Conservation (phyloP, 192 early-diverging fungal genomes). For the Backusella mclennaniae region DNA sequence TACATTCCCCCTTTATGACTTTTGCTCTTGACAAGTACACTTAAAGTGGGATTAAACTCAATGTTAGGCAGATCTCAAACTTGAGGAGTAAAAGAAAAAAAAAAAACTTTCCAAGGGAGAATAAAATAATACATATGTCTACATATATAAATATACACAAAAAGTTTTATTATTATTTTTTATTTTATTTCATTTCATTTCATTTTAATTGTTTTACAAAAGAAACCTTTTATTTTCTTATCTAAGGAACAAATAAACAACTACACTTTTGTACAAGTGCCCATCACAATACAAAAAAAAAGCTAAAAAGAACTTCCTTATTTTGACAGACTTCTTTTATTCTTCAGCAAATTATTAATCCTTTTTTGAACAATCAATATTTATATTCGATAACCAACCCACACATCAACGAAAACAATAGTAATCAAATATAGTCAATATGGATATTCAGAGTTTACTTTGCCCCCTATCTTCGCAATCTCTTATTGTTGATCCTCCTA, state of each 20-base stretch:
- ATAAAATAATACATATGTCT: background rate
- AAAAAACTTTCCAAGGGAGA: background rate
- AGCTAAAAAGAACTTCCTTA: background rate
- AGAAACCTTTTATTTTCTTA: background rate
- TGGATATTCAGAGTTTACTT: constrained; percentile 20
- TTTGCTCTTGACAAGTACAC: background rate
- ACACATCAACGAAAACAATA: background rate
- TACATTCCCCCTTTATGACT: background rate
- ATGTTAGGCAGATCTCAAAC: background rate
- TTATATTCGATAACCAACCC: background rate
- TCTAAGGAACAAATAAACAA: background rate
- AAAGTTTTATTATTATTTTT: background rate
- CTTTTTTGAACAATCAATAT: background rate
- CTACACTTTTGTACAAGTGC: constrained; percentile 1
- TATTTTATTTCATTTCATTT: background rate
- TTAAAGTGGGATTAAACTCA: background rate
- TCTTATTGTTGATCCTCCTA: background rate
- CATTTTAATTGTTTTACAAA: background rate
- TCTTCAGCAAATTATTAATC: background rate
- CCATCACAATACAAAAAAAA: background rate
- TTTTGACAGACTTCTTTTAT: background rate
- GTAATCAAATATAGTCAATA: background rate
- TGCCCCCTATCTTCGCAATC: background rate
- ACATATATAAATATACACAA: background rate
- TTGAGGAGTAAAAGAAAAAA: background rate